These are phyloP conservation scores for Acorus gramineus DNA, from an alignment of 106 monocot species.

Conservation along the genomic window DNA sequence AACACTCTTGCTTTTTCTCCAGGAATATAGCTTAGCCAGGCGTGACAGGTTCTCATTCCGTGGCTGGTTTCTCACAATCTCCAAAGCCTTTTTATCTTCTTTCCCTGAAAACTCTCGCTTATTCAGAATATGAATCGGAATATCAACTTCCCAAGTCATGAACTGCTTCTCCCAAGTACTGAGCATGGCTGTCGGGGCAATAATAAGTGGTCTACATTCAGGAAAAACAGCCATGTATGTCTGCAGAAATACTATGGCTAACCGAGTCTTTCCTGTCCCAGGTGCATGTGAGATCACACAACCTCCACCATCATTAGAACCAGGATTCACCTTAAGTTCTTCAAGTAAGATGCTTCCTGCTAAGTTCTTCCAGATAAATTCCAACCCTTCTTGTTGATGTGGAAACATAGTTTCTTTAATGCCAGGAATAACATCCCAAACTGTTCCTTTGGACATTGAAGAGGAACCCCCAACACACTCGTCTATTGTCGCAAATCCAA, in stretches of 20 bases:
- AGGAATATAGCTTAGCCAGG: constrained; percentile 42
- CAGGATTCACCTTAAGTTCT: constrained; percentile 12
- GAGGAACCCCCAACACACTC: background rate
- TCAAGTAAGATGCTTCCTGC: constrained; percentile 38
- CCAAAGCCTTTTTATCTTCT: constrained; percentile 11
- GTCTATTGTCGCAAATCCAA: too few species aligned
- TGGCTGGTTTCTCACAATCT: background rate
- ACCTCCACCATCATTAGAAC: constrained; percentile 37
- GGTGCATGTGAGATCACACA: constrained; percentile 82
- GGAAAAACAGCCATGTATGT: constrained; percentile 53
- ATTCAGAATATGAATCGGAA: constrained; percentile 45
- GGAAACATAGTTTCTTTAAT: constrained; percentile 34
- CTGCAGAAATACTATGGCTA: constrained; percentile 49
- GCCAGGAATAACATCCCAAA: constrained; percentile 45
- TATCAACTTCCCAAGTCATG: constrained; percentile 50
- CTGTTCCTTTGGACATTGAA: constrained; percentile 14
- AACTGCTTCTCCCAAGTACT: constrained; percentile 65
- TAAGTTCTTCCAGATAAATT: constrained; percentile 69
- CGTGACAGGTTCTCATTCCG: constrained; percentile 33
- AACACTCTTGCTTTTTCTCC: constrained; percentile 55
- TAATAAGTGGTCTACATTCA: constrained; percentile 45
- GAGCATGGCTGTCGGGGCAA: constrained; percentile 54
- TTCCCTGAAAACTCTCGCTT: constrained; percentile 22
- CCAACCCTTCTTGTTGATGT: constrained; percentile 68
- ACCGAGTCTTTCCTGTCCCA: constrained; percentile 67